Evolutionary conservation across 345 rosid species (phyloP), one percentile per base, ranked within the genome.

Genomic region (rapeseed (Brassica napus)): DNA sequence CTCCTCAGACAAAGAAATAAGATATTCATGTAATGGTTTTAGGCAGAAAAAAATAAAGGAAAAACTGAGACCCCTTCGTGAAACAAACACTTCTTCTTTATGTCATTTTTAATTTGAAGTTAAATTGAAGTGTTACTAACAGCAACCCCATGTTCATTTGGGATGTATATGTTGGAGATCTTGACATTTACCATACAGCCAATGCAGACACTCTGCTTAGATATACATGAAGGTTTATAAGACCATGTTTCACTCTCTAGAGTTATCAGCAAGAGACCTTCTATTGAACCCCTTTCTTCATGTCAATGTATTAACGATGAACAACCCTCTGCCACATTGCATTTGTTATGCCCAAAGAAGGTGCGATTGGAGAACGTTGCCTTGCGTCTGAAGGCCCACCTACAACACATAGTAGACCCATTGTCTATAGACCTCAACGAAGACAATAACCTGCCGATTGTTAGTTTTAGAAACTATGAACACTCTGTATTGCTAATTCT

Each of bases 101-200:
- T 49, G 16, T 49, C 55, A 14, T 14, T 49, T 49, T 49, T 14
- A 49, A 14, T 49, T 14, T 49, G 55, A 49, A 49, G 18, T 14
- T 14, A 49, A 49, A 49, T 2, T 49, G 55, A 49, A 49, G 55
- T 49, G 55, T 30, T 58, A 57, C 26, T 63, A 31, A 72, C 72
- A 88, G 97, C 92, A 78, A 92, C 94, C 69, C 97, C 97, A 2
- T 90, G 89, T 78, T 89, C 97, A 28, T 92, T 92, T 73, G 97
- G 97, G 54, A 87, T 92, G 97, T 90, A 93, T 85, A 86, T 90
- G 88, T 79, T 92, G 75, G 93, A 87, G 86, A 86, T 92, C 91
- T 91, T 86, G 55, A 92, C 97, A 57, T 88, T 89, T 82, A 92
- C 94, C 94, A 5, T 92, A 92, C 68, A 86, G 90, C 52, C 93